Evolutionary conservation across 2,329 filamentous ascomycete genomes (phyloP).

Genomic region (Nemania diffusa): DNA sequence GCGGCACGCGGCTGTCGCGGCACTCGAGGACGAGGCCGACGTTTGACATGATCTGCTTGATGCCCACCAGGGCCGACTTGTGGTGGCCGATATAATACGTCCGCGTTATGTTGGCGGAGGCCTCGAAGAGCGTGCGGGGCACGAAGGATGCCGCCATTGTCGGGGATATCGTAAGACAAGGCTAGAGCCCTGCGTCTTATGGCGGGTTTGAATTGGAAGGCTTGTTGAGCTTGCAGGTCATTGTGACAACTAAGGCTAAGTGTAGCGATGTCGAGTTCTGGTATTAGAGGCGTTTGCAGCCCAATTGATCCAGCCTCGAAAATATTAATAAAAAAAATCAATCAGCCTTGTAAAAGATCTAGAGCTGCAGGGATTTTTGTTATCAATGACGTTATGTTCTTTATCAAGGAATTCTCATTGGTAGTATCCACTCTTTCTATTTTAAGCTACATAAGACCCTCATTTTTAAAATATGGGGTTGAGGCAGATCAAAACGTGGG

Average conservation of each 20-base stretch:
- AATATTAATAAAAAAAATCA: slow-evolving; percentile 7
- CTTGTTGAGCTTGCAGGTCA: slow-evolving; percentile 1
- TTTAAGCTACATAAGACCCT: neutral
- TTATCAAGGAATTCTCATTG: slow-evolving; percentile 12
- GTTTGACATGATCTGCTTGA: slow-evolving; percentile 81
- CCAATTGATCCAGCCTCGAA: slow-evolving; percentile 15
- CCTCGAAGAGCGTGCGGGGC: slow-evolving; percentile 77
- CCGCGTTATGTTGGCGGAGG: slow-evolving; percentile 78
- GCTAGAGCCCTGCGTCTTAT: slow-evolving; percentile 1
- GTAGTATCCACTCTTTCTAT: neutral
- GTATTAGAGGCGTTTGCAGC: neutral
- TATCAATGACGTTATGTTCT: slow-evolving; percentile 18
- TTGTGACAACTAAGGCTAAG: neutral
- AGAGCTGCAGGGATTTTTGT: slow-evolving; percentile 10
- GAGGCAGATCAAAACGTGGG: neutral
- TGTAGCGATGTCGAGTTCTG: neutral
- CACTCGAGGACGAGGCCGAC: slow-evolving; percentile 94
- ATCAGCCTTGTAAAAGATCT: slow-evolving; percentile 25
- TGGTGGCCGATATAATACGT: slow-evolving; percentile 98
- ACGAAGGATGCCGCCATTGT: slow-evolving; percentile 62
- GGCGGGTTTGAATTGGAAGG: slow-evolving; percentile 11
- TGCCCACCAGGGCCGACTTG: slow-evolving; percentile 79
- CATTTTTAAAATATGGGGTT: neutral
- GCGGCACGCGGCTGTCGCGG: slow-evolving; percentile 88
- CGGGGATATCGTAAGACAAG: neutral